These are phyloP conservation scores for Boletus mariae DNA, from an alignment of 1,284 basidiomycete species.

Conservation along the genomic window DNA sequence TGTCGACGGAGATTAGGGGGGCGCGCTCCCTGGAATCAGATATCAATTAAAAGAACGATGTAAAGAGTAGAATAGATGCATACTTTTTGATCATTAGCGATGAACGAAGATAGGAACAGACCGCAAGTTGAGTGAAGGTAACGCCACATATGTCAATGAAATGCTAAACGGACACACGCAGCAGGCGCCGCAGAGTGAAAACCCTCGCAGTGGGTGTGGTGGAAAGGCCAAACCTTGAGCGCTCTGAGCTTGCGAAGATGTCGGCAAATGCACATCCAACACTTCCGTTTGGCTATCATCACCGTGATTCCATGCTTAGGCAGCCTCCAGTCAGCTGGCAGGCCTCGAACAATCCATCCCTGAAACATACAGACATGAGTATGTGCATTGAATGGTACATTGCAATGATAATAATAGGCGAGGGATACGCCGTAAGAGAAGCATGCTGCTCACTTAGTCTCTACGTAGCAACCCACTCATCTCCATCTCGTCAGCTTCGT, in stretches of 20 bases:
- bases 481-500: constrained; percentile 52
- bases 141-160: constrained; percentile 18
- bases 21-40: constrained; percentile 1
- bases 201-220: background rate
- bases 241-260: background rate
- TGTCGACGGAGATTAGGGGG: constrained; percentile 25
- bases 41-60: constrained; percentile 19
- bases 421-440: constrained; percentile 8
- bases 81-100: constrained; percentile 10
- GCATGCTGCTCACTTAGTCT: constrained; percentile 27
- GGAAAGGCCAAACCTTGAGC: constrained; percentile 14
- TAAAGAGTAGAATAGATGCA: constrained; percentile 4
- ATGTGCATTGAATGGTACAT: constrained; percentile 20
- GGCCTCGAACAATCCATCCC: constrained; percentile 4
- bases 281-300: too few species aligned
- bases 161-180: constrained; percentile 1
- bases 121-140: background rate
- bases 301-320: constrained; percentile 3
- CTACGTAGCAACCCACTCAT: constrained; percentile 51
- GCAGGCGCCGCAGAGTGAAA: constrained; percentile 1
- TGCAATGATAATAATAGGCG: constrained; percentile 14
- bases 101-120: constrained; percentile 5
- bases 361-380: constrained; percentile 15
- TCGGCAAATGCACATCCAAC: background rate
- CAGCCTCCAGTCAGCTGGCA: constrained; percentile 1